Base-by-base conservation (phyloP, 768 basidiomycete genomes). In the Lactarius hengduanensis region DNA sequence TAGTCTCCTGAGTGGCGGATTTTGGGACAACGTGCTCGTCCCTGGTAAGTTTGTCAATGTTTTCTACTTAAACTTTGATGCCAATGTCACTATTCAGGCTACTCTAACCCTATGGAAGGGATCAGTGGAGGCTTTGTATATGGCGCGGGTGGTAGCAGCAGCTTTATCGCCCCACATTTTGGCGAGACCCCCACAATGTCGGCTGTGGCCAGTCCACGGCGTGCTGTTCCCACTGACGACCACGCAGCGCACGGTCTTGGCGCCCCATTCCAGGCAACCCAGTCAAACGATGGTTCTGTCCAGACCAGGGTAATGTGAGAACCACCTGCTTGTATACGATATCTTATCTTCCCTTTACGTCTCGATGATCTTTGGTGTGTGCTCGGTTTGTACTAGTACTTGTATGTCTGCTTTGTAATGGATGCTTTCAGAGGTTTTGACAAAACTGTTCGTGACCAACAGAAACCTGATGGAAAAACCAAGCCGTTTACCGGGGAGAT, bases 21-120 rank as follows among this genome's bases (percentile, higher is more conserved):
- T 94, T 75, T 94, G 92, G 93, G 93, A 94, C 75, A 92, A 83
- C 70, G 86, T 94, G 72, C 83, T 94, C 41, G 88, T 94, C 30
- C 92, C 92, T 68, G 92, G 91, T 91, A 72, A 64, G 87, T 81
- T 55, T 61, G 34, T 50, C 53, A 56, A 13, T 18, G 34, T 59
- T 50, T 40, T 61, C 59, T 62, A 26, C 60, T 59, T 60, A 43
- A 50, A 32, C 56, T 68, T 61, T 3, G 59, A 66, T 57, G 64
- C 55, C 64, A 22, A 57, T 62, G 22, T 63, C 56, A 64, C 34
- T 32, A 40, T 26, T 53, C 67, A 93, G 92, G 92, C 3, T 94
- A 91, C 72, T 84, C 85, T 50, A 90, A 90, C 70, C 82, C 87
- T 22, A 82, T 92, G 80, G 92, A 94, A 75, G 91, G 90, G 6